These are phyloP conservation scores for Lipomyces yarrowii DNA, from an alignment of 1,139 yeast species.

Conservation along the genomic window DNA sequence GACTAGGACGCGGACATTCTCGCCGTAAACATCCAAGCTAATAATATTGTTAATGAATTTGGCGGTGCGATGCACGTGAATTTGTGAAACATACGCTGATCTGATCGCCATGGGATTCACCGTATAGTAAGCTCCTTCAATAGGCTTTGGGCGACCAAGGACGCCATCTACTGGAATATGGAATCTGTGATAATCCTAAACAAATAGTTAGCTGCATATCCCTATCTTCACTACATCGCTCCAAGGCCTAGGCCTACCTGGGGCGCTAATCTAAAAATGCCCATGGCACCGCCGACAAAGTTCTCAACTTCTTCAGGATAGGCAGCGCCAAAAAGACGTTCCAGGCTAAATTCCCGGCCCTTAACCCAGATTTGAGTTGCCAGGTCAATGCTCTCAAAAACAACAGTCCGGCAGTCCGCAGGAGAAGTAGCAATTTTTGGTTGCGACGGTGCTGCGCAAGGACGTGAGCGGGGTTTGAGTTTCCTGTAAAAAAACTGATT, in stretches of 20 bases:
- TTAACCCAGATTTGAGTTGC: slow-evolving; percentile 90
- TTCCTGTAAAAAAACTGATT: slow-evolving; percentile 88
- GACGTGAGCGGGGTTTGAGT: slow-evolving; percentile 70
- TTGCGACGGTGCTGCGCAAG: slow-evolving; percentile 59
- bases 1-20: slow-evolving; percentile 75
- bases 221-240: not conserved
- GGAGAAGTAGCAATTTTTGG: slow-evolving; percentile 66
- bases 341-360: slow-evolving; percentile 73
- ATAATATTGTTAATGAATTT: not conserved
- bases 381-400: slow-evolving; percentile 59
- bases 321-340: slow-evolving; percentile 63
- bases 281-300: slow-evolving; percentile 62
- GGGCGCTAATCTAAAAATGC: slow-evolving; percentile 88
- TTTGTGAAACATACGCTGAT: slow-evolving; percentile 49
- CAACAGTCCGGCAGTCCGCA: slow-evolving; percentile 86
- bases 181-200: slow-evolving; percentile 81
- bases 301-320: slow-evolving; percentile 53
- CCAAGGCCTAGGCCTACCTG: slow-evolving; percentile 53
- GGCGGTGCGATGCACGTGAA: not conserved
- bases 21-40: slow-evolving; percentile 83
- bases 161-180: slow-evolving; percentile 84
- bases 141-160: slow-evolving; percentile 63
- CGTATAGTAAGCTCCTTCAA: slow-evolving; percentile 90
- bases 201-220: not conserved
- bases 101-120: slow-evolving; percentile 97